Evolutionary conservation across 2,329 filamentous ascomycete genomes (phyloP), one percentile per base, ranked within the genome.

Genomic region (Fusarium globosum): DNA sequence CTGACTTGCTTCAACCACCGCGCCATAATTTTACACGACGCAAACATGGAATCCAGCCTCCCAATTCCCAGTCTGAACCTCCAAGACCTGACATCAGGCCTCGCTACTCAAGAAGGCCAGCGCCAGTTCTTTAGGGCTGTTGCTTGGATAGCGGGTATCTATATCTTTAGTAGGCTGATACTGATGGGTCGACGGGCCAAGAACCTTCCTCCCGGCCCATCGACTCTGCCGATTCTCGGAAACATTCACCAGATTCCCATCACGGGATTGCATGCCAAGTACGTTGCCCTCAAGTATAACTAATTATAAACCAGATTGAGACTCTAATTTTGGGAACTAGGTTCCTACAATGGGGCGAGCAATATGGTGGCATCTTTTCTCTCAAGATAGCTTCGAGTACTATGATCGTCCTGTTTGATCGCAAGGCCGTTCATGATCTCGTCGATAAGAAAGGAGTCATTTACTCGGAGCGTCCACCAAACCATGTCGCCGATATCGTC

Each of bases 221-320:
- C 46, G 2, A 49, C 46, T 12, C 46, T 49, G 6, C 46, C 46
- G 1, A 49, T 49, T n/a, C 20, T 49, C 20, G 46, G 46, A 18
- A 49, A 49, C 15, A 30, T 49, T 3, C 46, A 49, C 46, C 46
- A 49, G 28, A 49, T 49, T 21, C 46, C 46, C 7, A 30, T 49
- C 14, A 49, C 46, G 7, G 46, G 46, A 16, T 28, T 49, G 2
- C 46, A 51, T 51, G 46, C 46, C 7, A 51, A 26, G 26, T 26
- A 26, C 6, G 26, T 26, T 6, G 26, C 26, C 26, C 6, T 26
- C 26, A 6, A 26, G 6, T 26, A 6, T 6, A 26, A 6, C 26
- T 26, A 2, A 6, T 26, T 26, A 2, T 26, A 6, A 26, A 45
- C 13, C 11, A 20, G 2, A 6, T 26, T 2, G 2, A 21, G 26